A percentile compares a stretch with the other conserved stretches of the same genome.
These are phyloP conservation scores for Nannizzia gypsea DNA, from an alignment of 2,329 filamentous ascomycete species.

Conservation along the genomic window DNA sequence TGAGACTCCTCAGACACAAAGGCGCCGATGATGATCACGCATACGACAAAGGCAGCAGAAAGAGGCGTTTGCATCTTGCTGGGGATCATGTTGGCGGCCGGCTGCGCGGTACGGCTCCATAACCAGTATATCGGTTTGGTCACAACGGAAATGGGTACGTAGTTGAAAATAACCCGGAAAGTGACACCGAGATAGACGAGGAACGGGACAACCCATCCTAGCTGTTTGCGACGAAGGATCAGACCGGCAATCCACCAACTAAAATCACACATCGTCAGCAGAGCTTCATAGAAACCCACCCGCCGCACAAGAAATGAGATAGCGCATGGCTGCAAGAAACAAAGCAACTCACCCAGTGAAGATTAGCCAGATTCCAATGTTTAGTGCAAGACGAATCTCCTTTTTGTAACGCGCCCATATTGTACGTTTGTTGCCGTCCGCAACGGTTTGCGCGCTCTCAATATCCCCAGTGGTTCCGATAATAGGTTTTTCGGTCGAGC, in stretches of 20 bases:
- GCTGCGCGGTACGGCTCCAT: conserved; percentile 55
- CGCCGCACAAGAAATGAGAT: not conserved
- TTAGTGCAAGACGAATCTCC: conserved; percentile 30
- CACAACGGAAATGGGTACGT: conserved; percentile 56
- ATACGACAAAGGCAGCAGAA: conserved; percentile 53
- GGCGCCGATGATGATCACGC: conserved; percentile 63
- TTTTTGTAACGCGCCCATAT: conserved; percentile 4
- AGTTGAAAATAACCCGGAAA: conserved; percentile 61
- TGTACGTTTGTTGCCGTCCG: not conserved
- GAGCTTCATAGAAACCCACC: not conserved
- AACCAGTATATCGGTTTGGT: conserved; percentile 53
- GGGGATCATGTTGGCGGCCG: conserved; percentile 52
- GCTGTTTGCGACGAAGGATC: conserved; percentile 57
- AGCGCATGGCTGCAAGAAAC: not conserved
- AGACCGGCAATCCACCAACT: conserved; percentile 69
- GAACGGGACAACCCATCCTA: conserved; percentile 76
- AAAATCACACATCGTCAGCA: not conserved
- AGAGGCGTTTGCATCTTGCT: conserved; percentile 51
- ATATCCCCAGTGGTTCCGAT: not conserved
- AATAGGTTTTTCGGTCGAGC: not conserved
- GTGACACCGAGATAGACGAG: conserved; percentile 65
- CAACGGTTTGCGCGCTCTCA: not conserved
- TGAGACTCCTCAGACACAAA: conserved; percentile 59
- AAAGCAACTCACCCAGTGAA: conserved; percentile 42
- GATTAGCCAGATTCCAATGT: conserved; percentile 38